phyloP scores from a whole-genome alignment of 768 basidiomycete genomes.

The Sarcomyxa edulis region DNA sequence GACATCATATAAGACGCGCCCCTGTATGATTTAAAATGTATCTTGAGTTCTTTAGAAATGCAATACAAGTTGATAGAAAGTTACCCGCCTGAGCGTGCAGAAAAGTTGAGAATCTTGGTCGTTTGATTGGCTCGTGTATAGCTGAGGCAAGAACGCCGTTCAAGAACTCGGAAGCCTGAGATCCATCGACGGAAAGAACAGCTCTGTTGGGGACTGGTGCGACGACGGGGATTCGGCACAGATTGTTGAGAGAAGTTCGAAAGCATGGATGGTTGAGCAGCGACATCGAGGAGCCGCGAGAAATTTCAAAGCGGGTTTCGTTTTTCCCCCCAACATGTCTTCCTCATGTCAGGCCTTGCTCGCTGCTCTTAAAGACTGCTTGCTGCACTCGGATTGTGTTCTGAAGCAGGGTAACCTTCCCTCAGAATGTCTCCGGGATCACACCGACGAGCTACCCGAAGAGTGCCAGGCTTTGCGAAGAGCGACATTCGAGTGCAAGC shows the following conservation, averaged over 20 bases:
- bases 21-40: no score
- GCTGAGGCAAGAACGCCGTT: slow-evolving; percentile 66
- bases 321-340: slow-evolving; percentile 44
- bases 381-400: slow-evolving; percentile 85
- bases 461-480: slow-evolving; percentile 74
- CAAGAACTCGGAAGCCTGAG: slow-evolving; percentile 77
- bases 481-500: slow-evolving; percentile 87
- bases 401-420: slow-evolving; percentile 73
- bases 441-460: slow-evolving; percentile 72
- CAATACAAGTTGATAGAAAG: no score
- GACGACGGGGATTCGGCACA: slow-evolving; percentile 45
- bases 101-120: slow-evolving; percentile 67
- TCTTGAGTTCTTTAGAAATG: no score
- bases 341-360: slow-evolving; percentile 77
- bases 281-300: no score
- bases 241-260: no score
- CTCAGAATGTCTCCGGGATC: slow-evolving; percentile 77
- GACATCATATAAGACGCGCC: slow-evolving; percentile 83
- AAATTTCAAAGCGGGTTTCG: no score
- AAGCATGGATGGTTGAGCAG: no score
- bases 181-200: slow-evolving; percentile 72
- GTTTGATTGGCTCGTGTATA: slow-evolving; percentile 34
- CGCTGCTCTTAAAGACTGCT: slow-evolving; percentile 75
- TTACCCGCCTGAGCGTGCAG: slow-evolving; percentile 71
- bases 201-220: slow-evolving; percentile 64